These are phyloP conservation scores for Eremothecium gossypii DNA, from an alignment of 1,139 yeast species.

Conservation along the genomic window DNA sequence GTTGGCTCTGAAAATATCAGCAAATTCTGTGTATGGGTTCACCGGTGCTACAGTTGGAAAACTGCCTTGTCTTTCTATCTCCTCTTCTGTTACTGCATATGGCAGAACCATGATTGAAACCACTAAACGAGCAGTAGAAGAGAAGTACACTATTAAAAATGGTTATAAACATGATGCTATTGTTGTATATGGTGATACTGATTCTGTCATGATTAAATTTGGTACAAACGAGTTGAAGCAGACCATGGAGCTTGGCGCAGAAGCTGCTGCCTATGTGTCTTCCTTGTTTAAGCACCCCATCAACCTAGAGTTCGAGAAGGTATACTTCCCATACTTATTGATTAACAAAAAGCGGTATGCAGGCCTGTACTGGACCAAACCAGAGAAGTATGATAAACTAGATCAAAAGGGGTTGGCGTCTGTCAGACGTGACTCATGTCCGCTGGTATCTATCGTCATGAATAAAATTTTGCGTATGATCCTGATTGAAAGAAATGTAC, in stretches of 20 bases:
- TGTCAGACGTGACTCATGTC: constrained; percentile 94
- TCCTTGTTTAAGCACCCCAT: constrained; percentile 73
- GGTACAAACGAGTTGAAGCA: constrained; percentile 75
- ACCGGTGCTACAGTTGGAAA: constrained; percentile 99
- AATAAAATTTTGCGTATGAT: constrained; percentile 83
- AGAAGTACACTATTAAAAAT: constrained; percentile 63
- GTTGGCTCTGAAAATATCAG: constrained; percentile 89
- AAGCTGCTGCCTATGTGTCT: constrained; percentile 87
- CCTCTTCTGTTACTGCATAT: constrained; percentile 90
- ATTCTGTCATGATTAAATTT: constrained; percentile 97
- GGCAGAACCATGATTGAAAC: constrained; percentile 96
- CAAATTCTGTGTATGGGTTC: constrained; percentile 97
- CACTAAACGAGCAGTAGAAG: constrained; percentile 81
- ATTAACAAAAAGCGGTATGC: constrained; percentile 96
- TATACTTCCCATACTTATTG: constrained; percentile 85
- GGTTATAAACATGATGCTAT: constrained; percentile 78
- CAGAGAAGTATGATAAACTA: constrained; percentile 87
- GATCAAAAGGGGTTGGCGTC: constrained; percentile 98
- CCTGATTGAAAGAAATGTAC: constrained; percentile 82
- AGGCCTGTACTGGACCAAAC: constrained; percentile 90
- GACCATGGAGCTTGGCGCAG: constrained; percentile 87
- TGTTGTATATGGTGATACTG: constrained; percentile 97
- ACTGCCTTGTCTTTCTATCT: constrained; percentile 90
- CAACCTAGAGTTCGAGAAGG: constrained; percentile 93
- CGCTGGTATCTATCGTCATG: constrained; percentile 87